A percentile compares a stretch with the other conserved stretches of the same genome.
Evolutionary conservation across 495 filamentous ascomycete species (phyloP).

Genomic region (Aspergillus saccharolyticus): DNA sequence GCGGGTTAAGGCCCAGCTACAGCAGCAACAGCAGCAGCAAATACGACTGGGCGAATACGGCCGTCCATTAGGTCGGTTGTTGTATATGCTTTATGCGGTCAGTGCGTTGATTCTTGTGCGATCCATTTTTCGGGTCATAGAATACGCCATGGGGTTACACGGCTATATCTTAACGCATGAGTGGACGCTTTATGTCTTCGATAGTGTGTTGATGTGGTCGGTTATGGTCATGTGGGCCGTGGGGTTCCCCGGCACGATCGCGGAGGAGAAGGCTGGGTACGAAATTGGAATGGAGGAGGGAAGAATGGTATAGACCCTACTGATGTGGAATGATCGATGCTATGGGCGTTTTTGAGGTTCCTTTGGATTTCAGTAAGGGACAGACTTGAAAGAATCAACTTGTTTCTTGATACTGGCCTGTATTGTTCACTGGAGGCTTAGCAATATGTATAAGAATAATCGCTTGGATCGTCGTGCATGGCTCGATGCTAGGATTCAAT

Average conservation of each 20-base stretch:
- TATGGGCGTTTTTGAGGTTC: not conserved
- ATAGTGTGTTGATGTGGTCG: constrained; percentile 47
- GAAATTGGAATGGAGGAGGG: not conserved
- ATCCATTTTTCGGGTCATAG: constrained; percentile 54
- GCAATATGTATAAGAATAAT: not conserved
- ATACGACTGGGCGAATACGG: not conserved
- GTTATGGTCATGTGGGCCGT: constrained; percentile 33
- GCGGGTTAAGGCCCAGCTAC: constrained; percentile 13
- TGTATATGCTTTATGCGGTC: constrained; percentile 44
- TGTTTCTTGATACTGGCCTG: not conserved
- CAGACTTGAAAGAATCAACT: not conserved
- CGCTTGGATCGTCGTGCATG: not conserved
- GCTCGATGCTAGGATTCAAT: not conserved
- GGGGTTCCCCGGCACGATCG: not conserved
- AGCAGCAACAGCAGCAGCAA: constrained; percentile 1
- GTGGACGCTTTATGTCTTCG: constrained; percentile 55
- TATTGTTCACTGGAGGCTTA: not conserved
- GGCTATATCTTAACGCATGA: constrained; percentile 48
- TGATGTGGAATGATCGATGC: not conserved
- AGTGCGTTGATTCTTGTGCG: constrained; percentile 52
- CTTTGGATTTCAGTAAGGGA: too few relatives aligned
- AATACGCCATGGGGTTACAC: constrained; percentile 50
- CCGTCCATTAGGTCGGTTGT: not conserved
- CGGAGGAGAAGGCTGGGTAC: not conserved
- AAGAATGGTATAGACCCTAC: not conserved